These are phyloP conservation scores for Yarrowia galli DNA, from an alignment of 1,139 yeast species.

Conservation along the genomic window DNA sequence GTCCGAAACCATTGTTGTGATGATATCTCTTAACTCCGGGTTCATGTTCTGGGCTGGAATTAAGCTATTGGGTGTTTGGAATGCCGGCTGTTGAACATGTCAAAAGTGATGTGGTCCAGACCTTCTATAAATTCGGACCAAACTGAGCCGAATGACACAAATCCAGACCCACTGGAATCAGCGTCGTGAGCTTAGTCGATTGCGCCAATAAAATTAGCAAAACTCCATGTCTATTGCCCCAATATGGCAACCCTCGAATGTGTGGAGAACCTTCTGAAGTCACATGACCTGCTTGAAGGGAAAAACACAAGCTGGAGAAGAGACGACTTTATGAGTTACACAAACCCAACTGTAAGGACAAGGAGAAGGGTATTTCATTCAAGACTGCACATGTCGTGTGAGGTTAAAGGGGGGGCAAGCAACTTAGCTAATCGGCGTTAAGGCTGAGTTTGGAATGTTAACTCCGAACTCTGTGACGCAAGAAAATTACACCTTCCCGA, in stretches of 20 bases:
- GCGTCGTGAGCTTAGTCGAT: too few species aligned
- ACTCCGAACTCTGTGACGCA: constrained; percentile 20
- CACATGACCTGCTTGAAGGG: neutral
- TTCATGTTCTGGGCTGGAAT: neutral
- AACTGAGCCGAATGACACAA: neutral
- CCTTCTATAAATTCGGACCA: neutral
- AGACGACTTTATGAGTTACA: neutral
- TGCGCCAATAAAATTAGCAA: neutral
- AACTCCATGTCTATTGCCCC: neutral
- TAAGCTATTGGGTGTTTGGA: neutral
- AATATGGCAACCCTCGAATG: neutral
- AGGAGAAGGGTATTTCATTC: constrained; percentile 12
- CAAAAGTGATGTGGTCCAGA: neutral
- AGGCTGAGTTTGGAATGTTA: constrained; percentile 24
- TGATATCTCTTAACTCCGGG: neutral
- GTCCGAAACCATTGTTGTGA: neutral
- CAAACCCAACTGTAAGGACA: constrained; percentile 9
- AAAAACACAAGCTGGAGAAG: neutral
- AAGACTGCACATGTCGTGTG: constrained; percentile 30
- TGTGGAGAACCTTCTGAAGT: neutral
- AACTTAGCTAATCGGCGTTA: constrained; percentile 35
- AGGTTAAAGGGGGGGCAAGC: constrained; percentile 7
- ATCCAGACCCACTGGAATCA: too few species aligned
- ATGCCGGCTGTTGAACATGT: neutral
- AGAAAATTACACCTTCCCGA: constrained; percentile 10